phyloP scores from a whole-genome alignment of 257 asterid genomes.

The Verbena officinalis region DNA sequence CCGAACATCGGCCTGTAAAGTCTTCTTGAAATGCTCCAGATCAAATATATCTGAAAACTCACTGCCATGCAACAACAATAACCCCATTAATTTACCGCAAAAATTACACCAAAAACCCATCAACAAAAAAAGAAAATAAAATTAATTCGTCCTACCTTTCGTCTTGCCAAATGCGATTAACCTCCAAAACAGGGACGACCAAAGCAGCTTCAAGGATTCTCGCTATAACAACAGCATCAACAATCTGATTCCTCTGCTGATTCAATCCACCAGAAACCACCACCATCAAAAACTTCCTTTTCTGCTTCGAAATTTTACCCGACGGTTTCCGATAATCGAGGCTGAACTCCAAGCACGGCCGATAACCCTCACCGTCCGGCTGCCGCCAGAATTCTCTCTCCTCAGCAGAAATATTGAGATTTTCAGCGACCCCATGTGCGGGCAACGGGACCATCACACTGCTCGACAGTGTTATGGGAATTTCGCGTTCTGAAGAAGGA shows the following conservation, averaged over 20 bases:
- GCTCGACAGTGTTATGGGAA: conserved; percentile 22
- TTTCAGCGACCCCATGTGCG: conserved; percentile 28
- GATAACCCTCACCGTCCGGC: conserved; percentile 55
- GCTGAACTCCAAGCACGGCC: conserved; percentile 58
- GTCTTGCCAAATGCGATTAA: conserved; percentile 67
- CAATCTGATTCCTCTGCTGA: conserved; percentile 73
- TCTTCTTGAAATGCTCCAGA: conserved; percentile 67
- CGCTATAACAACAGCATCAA: conserved; percentile 68
- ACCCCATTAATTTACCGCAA: not conserved
- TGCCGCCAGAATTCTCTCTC: conserved; percentile 65
- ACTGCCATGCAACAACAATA: conserved; percentile 44
- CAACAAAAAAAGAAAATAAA: not conserved
- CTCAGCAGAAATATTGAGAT: conserved; percentile 38
- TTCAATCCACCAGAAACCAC: conserved; percentile 74
- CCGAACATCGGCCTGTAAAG: conserved; percentile 58
- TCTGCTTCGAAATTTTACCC: conserved; percentile 44
- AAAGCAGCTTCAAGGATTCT: conserved; percentile 66
- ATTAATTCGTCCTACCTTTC: conserved; percentile 45
- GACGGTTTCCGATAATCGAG: conserved; percentile 52
- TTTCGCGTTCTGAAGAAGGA: conserved; percentile 28
- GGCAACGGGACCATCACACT: conserved; percentile 56
- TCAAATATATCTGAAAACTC: conserved; percentile 69
- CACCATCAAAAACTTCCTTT: conserved; percentile 53
- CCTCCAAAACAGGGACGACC: conserved; percentile 68
- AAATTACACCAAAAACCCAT: not conserved